Percentiles rank a stretch among this genome's conserved stretches.
These are phyloP conservation scores for Gnomoniopsis sp. DNA, from an alignment of 2,329 filamentous ascomycete species.

Conservation along the genomic window DNA sequence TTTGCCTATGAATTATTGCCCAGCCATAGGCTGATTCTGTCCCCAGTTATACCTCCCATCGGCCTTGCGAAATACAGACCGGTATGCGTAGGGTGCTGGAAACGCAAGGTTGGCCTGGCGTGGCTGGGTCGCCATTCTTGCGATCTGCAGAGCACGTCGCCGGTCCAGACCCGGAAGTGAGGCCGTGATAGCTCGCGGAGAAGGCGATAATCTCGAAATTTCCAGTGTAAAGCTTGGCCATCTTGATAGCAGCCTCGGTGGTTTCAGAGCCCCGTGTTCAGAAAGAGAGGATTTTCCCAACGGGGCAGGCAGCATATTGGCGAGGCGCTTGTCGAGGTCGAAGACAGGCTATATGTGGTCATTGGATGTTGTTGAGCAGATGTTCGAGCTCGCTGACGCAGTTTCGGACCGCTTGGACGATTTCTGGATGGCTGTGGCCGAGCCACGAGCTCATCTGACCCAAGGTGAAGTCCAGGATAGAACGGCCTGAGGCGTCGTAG, in stretches of 20 bases:
- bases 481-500: constrained; percentile 38
- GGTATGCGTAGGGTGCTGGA: constrained; percentile 58
- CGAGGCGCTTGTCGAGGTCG: constrained; percentile 47
- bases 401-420: constrained; percentile 46
- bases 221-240: constrained; percentile 61
- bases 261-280: constrained; percentile 54
- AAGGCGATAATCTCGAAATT: constrained; percentile 63
- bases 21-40: constrained; percentile 62
- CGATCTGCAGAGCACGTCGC: constrained; percentile 54
- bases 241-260: constrained; percentile 59
- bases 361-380: constrained; percentile 56
- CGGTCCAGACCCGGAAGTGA: constrained; percentile 49
- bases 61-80: constrained; percentile 55
- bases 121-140: constrained; percentile 38
- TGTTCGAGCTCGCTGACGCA: constrained; percentile 52
- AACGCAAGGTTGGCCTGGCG: constrained; percentile 57
- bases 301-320: constrained; percentile 39
- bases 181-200: constrained; percentile 56
- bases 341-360: constrained; percentile 52
- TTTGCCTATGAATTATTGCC: constrained; percentile 56
- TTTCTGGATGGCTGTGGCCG: constrained; percentile 55
- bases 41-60: constrained; percentile 62
- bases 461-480: constrained; percentile 56
- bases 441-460: constrained; percentile 58
- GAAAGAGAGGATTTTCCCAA: constrained; percentile 54